Base-by-base conservation (phyloP, 208 protist genomes). In the Porcisia hertigi region DNA sequence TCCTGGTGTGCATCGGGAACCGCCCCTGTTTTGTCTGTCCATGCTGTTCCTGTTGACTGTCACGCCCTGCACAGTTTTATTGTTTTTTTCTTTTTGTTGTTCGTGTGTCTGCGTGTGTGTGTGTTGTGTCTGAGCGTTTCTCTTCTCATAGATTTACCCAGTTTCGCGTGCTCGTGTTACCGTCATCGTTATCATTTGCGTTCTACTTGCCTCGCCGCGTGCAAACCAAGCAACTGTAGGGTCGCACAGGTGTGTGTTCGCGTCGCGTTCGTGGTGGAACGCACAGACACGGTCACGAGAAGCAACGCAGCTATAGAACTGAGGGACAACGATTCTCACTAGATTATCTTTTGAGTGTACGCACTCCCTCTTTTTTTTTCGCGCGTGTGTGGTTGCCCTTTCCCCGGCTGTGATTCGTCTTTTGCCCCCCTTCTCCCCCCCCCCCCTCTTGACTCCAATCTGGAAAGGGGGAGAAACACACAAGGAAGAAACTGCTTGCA, bases 91-190 rank as follows among this genome's bases (percentile, higher is more conserved):
- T 5, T 64, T 23, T 43, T 25, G 9, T 30, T 47, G 30, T 25
- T 30, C n/a, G n/a, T 47, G 62, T 25, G 36, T 43, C 11, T 63
- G 20, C 45, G 8, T 43, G 16, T 64, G 43, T 70, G 65, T 55
- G 25, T 47, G 62, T 49, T 25, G 20, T 66, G n/a, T 62, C 23
- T 0, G 25, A 25, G 57, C 12, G 57, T 4, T 0, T 1, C 39
- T 23, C 9, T 49, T 45, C 45, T 66, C 62, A 66, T 66, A 66
- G 62, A 66, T 47, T 66, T 47, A 47, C 20, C 41, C 62, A 3
- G 6, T 36, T 49, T 36, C 11, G 34, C 0, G 6, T 14, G 5
- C n/a, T n/a, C 18, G 30, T n/a, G 62, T 25, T 49, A 9, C 62
- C 20, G 62, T 7, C 1, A 30, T 66, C 20, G 18, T 49, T 66